These are phyloP conservation scores for Diutina neorugosa DNA, from an alignment of 1,139 yeast genomes.

Conservation along the genomic window DNA sequence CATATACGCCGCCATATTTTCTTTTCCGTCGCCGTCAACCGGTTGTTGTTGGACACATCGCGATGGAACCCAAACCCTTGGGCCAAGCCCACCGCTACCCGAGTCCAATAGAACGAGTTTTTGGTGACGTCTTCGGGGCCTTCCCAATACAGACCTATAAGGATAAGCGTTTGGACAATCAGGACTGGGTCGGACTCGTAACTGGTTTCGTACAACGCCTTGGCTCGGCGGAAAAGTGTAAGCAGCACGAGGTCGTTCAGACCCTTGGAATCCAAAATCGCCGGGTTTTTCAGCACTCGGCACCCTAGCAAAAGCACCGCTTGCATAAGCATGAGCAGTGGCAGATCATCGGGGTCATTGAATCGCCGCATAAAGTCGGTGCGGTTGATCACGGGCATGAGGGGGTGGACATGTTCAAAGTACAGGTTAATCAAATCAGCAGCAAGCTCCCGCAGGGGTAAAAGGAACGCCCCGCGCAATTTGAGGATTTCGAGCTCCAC, in stretches of 20 bases:
- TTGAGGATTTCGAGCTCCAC: conserved; percentile 60
- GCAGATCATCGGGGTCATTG: conserved; percentile 50
- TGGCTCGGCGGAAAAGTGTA: conserved; percentile 67
- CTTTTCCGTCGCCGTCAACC: conserved; percentile 28
- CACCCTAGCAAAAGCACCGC: conserved; percentile 63
- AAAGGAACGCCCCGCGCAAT: conserved; percentile 57
- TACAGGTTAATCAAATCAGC: conserved; percentile 51
- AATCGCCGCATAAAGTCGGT: conserved; percentile 46
- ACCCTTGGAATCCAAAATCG: conserved; percentile 43
- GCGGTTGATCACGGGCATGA: conserved; percentile 61
- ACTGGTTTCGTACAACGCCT: conserved; percentile 61
- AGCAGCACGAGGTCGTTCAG: conserved; percentile 46
- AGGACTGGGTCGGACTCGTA: conserved; percentile 63
- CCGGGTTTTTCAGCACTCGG: conserved; percentile 46
- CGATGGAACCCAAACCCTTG: conserved; percentile 75
- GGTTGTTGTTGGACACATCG: conserved; percentile 25
- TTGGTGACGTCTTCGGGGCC: conserved; percentile 70
- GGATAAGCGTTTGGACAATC: conserved; percentile 49
- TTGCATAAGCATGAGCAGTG: conserved; percentile 57
- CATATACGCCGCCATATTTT: conserved; percentile 59
- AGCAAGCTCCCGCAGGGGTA: conserved; percentile 53
- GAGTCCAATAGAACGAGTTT: conserved; percentile 68
- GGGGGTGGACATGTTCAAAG: conserved; percentile 58
- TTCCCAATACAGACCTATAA: conserved; percentile 66
- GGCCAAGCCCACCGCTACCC: conserved; percentile 62